Base-by-base conservation (phyloP, 441 rosid genomes). In the Aleurites moluccanus region DNA sequence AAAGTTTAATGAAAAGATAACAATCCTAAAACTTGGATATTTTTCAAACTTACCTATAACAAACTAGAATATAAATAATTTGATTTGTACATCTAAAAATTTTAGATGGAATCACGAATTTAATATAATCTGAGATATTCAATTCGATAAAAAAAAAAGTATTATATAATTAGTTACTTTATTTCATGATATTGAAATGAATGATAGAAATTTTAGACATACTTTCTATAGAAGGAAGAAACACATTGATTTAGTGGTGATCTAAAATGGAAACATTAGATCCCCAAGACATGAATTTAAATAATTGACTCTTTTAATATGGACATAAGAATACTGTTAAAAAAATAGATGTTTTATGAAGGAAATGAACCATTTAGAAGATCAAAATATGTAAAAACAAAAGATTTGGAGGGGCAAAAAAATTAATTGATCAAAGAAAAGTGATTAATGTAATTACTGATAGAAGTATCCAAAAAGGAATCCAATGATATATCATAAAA, bases 401-500 rank as follows among this genome's bases (percentile, higher is more conserved):
- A 21, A 15, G 33, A 13, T 9, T 56, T 70, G 63, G 7, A 45
- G 14, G 68, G 67, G 44, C n/a, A 10, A 23, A 49, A 38, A 30
- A n/a, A 18, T 20, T 40, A 18, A 18, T 28, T 49, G 59, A 33
- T 68, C n/a, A 53, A 70, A 62, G 14, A 13, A 73, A 73, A 35
- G 62, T 42, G 14, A 62, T 42, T 44, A 47, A 77, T 27, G 50
- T 35, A 77, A 72, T 74, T 61, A 59, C 64, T 28, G 27, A 72
- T 66, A 57, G 77, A 69, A 44, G 28, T 50, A 73, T 62, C n/a
- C 66, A 73, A 56, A 78, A 74, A 67, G 82, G 80, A 77, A 80
- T 80, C 84, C 82, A 70, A 80, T 80, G 79, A 74, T 35, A 71
- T 20, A 56, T 64, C 45, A 62, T 49, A 65, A 63, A 64, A 80